Evolutionary conservation across 495 filamentous ascomycete genomes (phyloP).

Genomic region (Xylaria castorea): DNA sequence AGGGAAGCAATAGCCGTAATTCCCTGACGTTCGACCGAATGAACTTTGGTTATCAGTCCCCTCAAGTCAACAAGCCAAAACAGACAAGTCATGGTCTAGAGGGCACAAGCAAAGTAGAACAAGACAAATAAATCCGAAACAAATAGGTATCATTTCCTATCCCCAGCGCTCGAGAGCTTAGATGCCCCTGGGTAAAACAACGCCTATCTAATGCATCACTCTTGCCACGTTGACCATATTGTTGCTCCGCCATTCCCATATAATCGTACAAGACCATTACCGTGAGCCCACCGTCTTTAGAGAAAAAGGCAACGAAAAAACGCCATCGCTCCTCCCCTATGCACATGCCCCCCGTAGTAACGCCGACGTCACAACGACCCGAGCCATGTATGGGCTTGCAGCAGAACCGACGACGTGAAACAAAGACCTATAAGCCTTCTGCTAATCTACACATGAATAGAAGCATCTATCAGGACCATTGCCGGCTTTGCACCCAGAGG

Average conservation of each 20-base stretch:
- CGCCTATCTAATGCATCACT: slow-evolving; percentile 44
- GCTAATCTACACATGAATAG: background rate
- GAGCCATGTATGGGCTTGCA: background rate
- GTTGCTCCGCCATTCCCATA: slow-evolving; percentile 7
- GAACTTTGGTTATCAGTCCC: background rate
- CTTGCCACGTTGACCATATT: slow-evolving; percentile 13
- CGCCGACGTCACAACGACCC: background rate
- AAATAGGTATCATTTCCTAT: slow-evolving; percentile 35
- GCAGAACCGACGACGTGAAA: background rate
- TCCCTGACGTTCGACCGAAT: background rate
- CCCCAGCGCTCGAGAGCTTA: background rate
- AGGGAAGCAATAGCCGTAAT: background rate
- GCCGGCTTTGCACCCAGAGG: background rate
- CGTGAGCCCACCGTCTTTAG: background rate
- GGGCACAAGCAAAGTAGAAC: background rate
- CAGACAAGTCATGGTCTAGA: background rate
- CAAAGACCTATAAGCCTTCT: slow-evolving; percentile 1
- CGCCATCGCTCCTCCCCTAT: slow-evolving; percentile 20
- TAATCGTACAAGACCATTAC: slow-evolving; percentile 37
- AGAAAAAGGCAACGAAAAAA: slow-evolving; percentile 8
- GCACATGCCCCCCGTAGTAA: slow-evolving; percentile 1
- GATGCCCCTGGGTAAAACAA: slow-evolving; percentile 23
- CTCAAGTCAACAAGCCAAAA: background rate
- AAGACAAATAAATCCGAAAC: background rate
- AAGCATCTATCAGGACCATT: background rate